phyloP scores from a whole-genome alignment of 1,139 yeast genomes.

The Blastobotrys serpentis region DNA sequence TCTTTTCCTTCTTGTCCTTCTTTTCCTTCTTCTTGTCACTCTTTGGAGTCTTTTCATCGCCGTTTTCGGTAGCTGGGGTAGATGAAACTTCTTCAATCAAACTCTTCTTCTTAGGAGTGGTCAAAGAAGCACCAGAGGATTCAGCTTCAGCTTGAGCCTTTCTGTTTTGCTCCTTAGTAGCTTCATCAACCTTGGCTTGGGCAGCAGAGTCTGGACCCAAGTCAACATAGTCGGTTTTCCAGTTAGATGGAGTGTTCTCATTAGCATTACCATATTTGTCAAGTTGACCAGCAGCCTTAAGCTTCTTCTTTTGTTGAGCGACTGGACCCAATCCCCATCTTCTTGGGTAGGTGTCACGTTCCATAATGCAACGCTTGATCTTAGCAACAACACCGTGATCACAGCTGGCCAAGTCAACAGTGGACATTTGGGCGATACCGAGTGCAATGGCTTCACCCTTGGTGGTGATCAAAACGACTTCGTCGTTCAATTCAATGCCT shows the following conservation, averaged over 20 bases:
- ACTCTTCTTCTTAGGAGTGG: constrained; percentile 48
- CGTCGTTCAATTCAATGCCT: constrained; percentile 95
- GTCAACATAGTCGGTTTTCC: constrained; percentile 88
- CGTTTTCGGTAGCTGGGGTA: constrained; percentile 32
- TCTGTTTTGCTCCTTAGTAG: constrained; percentile 34
- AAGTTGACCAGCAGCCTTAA: constrained; percentile 95
- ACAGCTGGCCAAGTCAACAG: constrained; percentile 93
- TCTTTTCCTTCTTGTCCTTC: constrained; percentile 49
- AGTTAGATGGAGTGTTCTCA: constrained; percentile 87
- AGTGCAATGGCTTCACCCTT: constrained; percentile 99
- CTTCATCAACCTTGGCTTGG: constrained; percentile 28
- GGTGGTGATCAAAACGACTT: constrained; percentile 96
- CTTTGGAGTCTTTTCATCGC: constrained; percentile 28
- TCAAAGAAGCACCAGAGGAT: constrained; percentile 32
- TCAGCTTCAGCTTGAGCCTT: constrained; percentile 25
- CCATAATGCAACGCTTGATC: constrained; percentile 99
- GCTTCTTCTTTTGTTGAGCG: constrained; percentile 97
- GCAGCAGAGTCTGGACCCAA: constrained; percentile 48
- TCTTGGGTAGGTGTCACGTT: constrained; percentile 98
- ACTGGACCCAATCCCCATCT: constrained; percentile 99
- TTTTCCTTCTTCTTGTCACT: constrained; percentile 39
- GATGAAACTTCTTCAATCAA: constrained; percentile 44
- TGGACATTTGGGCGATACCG: constrained; percentile 98
- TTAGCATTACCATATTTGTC: constrained; percentile 93
- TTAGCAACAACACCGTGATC: constrained; percentile 99